Evolutionary conservation across 2,329 filamentous ascomycete species (phyloP), one percentile per base, ranked within the genome.

Genomic region (Chrysoporthe deuterocubensis): DNA sequence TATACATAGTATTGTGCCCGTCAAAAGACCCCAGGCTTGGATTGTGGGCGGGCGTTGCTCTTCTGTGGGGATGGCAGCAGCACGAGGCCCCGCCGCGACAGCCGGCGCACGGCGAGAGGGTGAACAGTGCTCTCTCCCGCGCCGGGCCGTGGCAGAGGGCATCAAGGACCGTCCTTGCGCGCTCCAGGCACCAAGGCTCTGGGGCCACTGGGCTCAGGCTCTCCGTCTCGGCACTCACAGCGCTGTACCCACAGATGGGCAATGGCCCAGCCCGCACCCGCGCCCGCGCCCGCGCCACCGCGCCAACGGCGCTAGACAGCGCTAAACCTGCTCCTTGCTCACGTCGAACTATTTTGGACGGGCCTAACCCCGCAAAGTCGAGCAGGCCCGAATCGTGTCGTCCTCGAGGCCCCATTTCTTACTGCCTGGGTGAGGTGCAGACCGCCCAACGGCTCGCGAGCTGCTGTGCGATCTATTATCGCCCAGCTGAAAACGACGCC

Each of bases 291-390:
- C 37, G 21, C 26, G 21, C 43, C 21, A 32, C 16, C 13, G 43
- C 59, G 59, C 59, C 48, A 61, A 48, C 7, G 43, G 59, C 59
- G 59, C 43, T 37, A 61, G 48, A 5, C 9, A 32, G 59, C 59
- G 59, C 59, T 61, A 61, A 61, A 21, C 26, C 14, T n/a, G 43
- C 14, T 61, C 43, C 59, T 48, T 48, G 21, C 42, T 18, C 59
- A 37, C 42, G 43, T 46, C 40, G 13, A 44, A 60, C 59, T 61
- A 61, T 61, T 61, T 46, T 61, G 40, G 59, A 61, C 59, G 42
- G 21, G 13, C 21, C n/a, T 60, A 13, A 3, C 9, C 18, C 37
- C 37, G 9, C n/a, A 26, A 43, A 40, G n/a, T 42, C 6, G 18
- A 42, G 26, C 56, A 8, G 34, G 6, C 16, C 21, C 32, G 34